Percentiles rank a stretch among this genome's conserved stretches.
Conservation (phyloP, 345 rosid genomes). For the Acer negundo region DNA sequence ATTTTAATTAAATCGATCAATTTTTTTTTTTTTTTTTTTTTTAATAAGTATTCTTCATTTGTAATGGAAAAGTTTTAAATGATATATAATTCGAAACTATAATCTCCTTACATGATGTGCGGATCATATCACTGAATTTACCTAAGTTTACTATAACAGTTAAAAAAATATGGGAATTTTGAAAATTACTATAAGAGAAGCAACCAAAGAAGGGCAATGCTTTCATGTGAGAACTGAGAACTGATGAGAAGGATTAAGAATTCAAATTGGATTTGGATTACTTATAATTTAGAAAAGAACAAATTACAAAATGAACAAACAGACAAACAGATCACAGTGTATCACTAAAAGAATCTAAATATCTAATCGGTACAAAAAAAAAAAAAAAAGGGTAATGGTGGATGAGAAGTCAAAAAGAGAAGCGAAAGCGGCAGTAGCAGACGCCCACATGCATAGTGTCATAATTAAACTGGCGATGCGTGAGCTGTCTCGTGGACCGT, state of each 20-base stretch:
- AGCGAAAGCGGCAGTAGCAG: neutral
- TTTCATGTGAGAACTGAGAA: too few species aligned
- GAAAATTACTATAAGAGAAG: too few species aligned
- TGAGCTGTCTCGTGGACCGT: slow-evolving; percentile 10
- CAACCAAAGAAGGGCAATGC: too few species aligned
- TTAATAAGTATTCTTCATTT: too few species aligned
- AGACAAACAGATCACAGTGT: neutral
- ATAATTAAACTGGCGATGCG: neutral
- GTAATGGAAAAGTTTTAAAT: neutral
- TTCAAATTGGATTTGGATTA: neutral
- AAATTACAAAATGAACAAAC: neutral
- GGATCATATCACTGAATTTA: too few species aligned
- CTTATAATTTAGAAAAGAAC: neutral
- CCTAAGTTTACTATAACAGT: too few species aligned
- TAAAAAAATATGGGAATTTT: too few species aligned
- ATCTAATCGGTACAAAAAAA: neutral
- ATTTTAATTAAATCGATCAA: too few species aligned
- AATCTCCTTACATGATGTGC: too few species aligned
- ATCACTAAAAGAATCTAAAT: neutral
- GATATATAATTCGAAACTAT: too few species aligned
- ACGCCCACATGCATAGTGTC: neutral
- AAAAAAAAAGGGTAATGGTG: neutral
- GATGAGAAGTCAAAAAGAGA: neutral
- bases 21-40: too few species aligned
- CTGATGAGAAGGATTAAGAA: neutral